Evolutionary conservation across 2,329 filamentous ascomycete species (phyloP).

Genomic region (Microthyrium microscopicum): DNA sequence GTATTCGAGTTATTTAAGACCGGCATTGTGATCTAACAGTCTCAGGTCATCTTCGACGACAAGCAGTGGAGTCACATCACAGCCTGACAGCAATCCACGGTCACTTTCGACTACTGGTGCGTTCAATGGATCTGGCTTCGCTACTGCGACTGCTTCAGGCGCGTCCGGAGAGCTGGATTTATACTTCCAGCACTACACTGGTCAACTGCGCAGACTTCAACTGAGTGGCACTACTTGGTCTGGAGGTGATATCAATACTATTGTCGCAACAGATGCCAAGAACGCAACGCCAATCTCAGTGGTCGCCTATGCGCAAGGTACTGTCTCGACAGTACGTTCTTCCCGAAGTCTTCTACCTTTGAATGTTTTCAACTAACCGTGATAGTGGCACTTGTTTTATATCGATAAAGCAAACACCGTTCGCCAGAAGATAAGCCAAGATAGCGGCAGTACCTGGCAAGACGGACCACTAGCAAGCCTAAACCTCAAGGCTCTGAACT

Average conservation of each 20-base stretch:
- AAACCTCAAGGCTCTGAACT: slow-evolving; percentile 16
- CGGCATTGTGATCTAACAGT: too few species aligned
- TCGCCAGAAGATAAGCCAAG: slow-evolving; percentile 22
- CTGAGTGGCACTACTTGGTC: slow-evolving; percentile 21
- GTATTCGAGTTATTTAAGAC: too few species aligned
- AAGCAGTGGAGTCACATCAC: too few species aligned
- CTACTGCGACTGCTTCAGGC: slow-evolving; percentile 25
- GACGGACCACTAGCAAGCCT: slow-evolving; percentile 19
- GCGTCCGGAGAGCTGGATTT: slow-evolving; percentile 23
- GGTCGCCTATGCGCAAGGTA: slow-evolving; percentile 25
- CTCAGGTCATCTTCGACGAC: too few species aligned
- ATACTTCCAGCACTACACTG: slow-evolving; percentile 29
- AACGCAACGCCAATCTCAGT: slow-evolving; percentile 27
- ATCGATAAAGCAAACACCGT: slow-evolving; percentile 23
- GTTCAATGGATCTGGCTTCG: slow-evolving; percentile 31
- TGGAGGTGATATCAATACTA: slow-evolving; percentile 21
- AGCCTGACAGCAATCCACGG: too few species aligned
- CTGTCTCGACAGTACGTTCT: slow-evolving; percentile 26
- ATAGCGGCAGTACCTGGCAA: slow-evolving; percentile 22
- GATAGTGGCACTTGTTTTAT: slow-evolving; percentile 24
- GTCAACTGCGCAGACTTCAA: slow-evolving; percentile 25
- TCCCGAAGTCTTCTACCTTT: slow-evolving; percentile 26
- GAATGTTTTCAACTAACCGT: slow-evolving; percentile 19
- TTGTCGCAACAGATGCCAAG: slow-evolving; percentile 26
- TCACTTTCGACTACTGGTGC: slow-evolving; percentile 21